A percentile compares a stretch with the other conserved stretches of the same genome.
Conservation (phyloP, 768 basidiomycete species). For the Leccinum boreale region DNA sequence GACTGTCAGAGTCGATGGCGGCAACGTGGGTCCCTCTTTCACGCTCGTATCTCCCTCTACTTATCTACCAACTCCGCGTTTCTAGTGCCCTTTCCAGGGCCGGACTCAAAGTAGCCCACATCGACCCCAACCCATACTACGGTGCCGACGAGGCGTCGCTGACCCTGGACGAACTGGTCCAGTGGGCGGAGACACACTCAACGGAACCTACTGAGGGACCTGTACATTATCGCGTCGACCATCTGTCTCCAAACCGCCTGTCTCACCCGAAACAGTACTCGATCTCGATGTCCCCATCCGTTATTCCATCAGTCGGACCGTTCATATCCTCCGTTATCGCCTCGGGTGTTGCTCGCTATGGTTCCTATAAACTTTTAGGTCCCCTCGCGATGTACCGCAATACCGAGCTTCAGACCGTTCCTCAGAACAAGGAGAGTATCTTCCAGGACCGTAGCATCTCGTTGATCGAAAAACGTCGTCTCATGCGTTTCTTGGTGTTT, state of each 20-base stretch:
- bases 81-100: slow-evolving; percentile 83
- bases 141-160: slow-evolving; percentile 81
- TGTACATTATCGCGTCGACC: slow-evolving; percentile 30
- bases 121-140: slow-evolving; percentile 84
- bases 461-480: slow-evolving; percentile 79
- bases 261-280: slow-evolving; percentile 74
- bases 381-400: slow-evolving; percentile 60
- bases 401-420: slow-evolving; percentile 57
- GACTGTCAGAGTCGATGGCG: slow-evolving; percentile 77
- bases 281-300: slow-evolving; percentile 76
- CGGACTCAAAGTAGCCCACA: slow-evolving; percentile 82
- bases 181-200: slow-evolving; percentile 55
- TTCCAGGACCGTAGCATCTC: slow-evolving; percentile 80
- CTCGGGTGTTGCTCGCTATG: slow-evolving; percentile 86
- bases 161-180: slow-evolving; percentile 72
- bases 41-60: background rate
- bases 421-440: slow-evolving; percentile 87
- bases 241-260: slow-evolving; percentile 41
- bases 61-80: background rate
- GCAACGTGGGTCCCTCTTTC: slow-evolving; percentile 67
- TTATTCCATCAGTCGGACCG: slow-evolving; percentile 77
- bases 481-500: slow-evolving; percentile 91
- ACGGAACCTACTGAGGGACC: slow-evolving; percentile 13
- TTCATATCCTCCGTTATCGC: slow-evolving; percentile 74
- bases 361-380: slow-evolving; percentile 84